Conservation (phyloP, 73 alveolate species). For the Paramecium biaurelia region DNA sequence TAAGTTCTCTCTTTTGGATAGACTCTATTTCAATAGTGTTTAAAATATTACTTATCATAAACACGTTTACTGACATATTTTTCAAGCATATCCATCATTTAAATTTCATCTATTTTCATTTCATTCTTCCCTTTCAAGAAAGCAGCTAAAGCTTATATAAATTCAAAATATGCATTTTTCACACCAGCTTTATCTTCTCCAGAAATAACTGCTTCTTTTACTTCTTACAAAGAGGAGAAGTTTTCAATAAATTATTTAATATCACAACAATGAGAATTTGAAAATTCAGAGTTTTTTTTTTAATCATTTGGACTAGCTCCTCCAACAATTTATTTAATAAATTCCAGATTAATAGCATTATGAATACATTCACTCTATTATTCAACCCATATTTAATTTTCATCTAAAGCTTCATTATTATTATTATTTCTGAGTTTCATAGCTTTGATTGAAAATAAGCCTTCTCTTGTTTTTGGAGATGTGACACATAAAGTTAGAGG, state of each 20-base stretch:
- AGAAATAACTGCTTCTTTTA: constrained; percentile 38
- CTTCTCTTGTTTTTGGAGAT: constrained; percentile 56
- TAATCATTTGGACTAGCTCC: constrained; percentile 56
- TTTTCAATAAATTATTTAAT: constrained; percentile 53
- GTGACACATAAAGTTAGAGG: constrained; percentile 38
- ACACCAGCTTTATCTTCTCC: constrained; percentile 55
- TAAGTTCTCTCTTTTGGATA: constrained; percentile 61
- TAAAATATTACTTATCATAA: constrained; percentile 42
- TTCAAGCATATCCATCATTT: constrained; percentile 47
- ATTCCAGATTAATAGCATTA: constrained; percentile 52
- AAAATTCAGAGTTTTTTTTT: constrained; percentile 32
- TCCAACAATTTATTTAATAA: constrained; percentile 17
- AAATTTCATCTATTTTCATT: constrained; percentile 26
- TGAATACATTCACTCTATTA: constrained; percentile 36
- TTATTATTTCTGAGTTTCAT: background rate
- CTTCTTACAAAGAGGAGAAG: constrained; percentile 49
- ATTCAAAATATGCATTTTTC: constrained; percentile 35
- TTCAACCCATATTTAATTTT: constrained; percentile 32
- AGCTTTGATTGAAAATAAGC: constrained; percentile 41
- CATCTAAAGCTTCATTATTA: background rate
- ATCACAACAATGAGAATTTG: constrained; percentile 54
- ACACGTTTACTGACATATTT: constrained; percentile 46
- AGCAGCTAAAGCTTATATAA: constrained; percentile 41
- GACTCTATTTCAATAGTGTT: background rate
- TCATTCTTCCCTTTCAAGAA: background rate